A percentile compares a stretch with the other conserved stretches of the same genome.
Conservation (phyloP, 192 early-diverging fungal species). For the Mortierella claussenii region DNA sequence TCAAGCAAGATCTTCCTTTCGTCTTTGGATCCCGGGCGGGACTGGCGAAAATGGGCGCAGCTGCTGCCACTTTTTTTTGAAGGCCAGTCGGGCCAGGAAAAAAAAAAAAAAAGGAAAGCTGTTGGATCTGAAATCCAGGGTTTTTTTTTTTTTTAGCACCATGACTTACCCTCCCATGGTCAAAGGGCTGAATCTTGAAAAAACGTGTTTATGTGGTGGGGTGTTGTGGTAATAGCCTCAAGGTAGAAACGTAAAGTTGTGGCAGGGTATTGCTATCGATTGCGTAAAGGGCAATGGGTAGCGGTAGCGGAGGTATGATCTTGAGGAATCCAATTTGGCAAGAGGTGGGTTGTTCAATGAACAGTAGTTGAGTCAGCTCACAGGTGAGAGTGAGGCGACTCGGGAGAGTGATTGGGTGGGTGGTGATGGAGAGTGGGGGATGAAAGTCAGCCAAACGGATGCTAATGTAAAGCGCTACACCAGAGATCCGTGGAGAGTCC, state of each 20-base stretch:
- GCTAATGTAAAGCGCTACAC: too few relatives aligned
- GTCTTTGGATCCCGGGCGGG: too few relatives aligned
- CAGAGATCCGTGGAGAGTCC: too few relatives aligned
- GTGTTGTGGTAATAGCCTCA: too few relatives aligned
- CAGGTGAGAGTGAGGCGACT: slow-evolving; percentile 32
- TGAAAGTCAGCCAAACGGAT: not conserved
- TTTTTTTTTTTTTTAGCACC: too few relatives aligned
- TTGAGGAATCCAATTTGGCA: slow-evolving; percentile 54
- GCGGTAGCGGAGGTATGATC: slow-evolving; percentile 48
- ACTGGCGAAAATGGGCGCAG: too few relatives aligned
- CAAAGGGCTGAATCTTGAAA: slow-evolving; percentile 26
- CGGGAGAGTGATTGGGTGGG: slow-evolving; percentile 3
- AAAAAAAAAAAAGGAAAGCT: too few relatives aligned
- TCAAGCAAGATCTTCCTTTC: too few relatives aligned
- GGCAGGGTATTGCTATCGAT: slow-evolving; percentile 42
- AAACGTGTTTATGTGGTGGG: too few relatives aligned
- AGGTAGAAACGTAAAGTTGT: slow-evolving; percentile 9
- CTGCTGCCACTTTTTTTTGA: too few relatives aligned
- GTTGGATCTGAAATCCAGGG: too few relatives aligned
- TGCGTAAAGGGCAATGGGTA: slow-evolving; percentile 55
- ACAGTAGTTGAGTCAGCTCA: slow-evolving; percentile 33
- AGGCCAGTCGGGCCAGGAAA: too few relatives aligned
- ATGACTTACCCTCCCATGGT: slow-evolving; percentile 50
- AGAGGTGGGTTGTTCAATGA: slow-evolving; percentile 5
- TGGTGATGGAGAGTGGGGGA: not conserved